phyloP scores from a whole-genome alignment of 2,329 filamentous ascomycete species.

The Scortechinia acanthostroma region DNA sequence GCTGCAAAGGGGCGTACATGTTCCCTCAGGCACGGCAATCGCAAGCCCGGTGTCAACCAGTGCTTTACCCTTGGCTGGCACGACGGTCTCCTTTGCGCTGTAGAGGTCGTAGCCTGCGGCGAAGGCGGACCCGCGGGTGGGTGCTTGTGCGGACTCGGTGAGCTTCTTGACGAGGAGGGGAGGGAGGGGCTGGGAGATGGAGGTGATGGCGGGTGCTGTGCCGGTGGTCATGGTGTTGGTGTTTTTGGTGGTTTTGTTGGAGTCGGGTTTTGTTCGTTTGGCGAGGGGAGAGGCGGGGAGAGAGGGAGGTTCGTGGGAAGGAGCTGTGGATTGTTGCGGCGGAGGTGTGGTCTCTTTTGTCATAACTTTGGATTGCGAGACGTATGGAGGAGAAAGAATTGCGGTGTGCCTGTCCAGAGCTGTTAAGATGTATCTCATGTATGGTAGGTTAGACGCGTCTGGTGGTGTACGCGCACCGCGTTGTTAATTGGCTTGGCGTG shows the following conservation, averaged over 20 bases:
- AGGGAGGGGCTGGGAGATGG: constrained; percentile 33
- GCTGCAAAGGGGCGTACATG: constrained; percentile 62
- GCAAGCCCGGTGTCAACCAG: constrained; percentile 85
- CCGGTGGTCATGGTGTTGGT: constrained; percentile 21
- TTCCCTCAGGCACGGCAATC: constrained; percentile 83
- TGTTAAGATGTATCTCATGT: too few relatives aligned
- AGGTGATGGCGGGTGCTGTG: constrained; percentile 12
- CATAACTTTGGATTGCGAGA: constrained; percentile 18
- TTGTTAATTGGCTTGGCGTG: background rate
- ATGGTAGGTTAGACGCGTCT: too few relatives aligned
- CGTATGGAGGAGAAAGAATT: too few relatives aligned
- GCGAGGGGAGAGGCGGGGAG: constrained; percentile 68
- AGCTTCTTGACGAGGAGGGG: constrained; percentile 83
- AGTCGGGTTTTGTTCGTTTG: constrained; percentile 69
- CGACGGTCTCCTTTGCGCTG: constrained; percentile 63
- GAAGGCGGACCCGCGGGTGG: constrained; percentile 80
- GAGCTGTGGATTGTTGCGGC: constrained; percentile 11
- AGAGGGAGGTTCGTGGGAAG: constrained; percentile 38
- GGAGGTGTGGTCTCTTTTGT: constrained; percentile 29
- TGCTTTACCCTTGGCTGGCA: constrained; percentile 77
- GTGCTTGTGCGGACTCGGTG: constrained; percentile 68
- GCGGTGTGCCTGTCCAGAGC: too few relatives aligned
- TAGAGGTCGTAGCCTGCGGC: constrained; percentile 95
- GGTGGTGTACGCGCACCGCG: too few relatives aligned
- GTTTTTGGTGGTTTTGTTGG: constrained; percentile 17